A percentile compares a stretch with the other conserved stretches of the same genome.
Conservation (phyloP, 257 asterid genomes). For the Solanum virginianum region DNA sequence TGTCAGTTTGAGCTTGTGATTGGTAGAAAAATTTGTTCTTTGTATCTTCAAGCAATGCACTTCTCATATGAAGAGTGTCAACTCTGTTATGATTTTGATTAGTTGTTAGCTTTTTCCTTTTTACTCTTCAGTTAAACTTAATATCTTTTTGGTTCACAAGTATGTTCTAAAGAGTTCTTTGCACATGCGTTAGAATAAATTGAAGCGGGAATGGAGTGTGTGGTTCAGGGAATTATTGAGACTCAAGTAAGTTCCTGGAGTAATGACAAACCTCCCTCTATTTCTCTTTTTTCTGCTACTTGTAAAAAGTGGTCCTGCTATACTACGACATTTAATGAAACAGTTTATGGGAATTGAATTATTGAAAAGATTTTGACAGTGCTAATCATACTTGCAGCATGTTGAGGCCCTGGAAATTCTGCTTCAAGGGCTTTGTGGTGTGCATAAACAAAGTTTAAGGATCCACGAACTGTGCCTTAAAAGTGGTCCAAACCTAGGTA, state of each 20-base stretch:
- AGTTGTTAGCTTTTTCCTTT: neutral
- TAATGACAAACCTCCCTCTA: neutral
- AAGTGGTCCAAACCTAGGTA: conserved; percentile 76
- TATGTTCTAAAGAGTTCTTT: neutral
- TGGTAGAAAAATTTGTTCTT: neutral
- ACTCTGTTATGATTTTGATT: neutral
- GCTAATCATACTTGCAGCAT: conserved; percentile 37
- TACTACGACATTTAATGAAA: neutral
- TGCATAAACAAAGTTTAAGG: conserved; percentile 65
- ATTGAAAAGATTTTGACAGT: neutral
- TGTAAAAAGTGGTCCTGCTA: neutral
- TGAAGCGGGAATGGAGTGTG: conserved; percentile 59
- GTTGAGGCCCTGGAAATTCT: conserved; percentile 95
- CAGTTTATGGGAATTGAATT: neutral
- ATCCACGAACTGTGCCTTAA: conserved; percentile 82
- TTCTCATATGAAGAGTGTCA: neutral
- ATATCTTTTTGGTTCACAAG: neutral
- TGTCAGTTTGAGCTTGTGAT: neutral
- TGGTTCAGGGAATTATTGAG: conserved; percentile 92
- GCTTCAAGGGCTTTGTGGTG: conserved; percentile 90
- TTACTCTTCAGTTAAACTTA: neutral
- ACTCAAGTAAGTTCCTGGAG: conserved; percentile 42
- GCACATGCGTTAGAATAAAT: neutral
- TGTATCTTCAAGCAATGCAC: neutral
- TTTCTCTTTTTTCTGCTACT: neutral